Evolutionary conservation across 78 protist species (phyloP).

Genomic region (Planoprotostelium fungivorum): DNA sequence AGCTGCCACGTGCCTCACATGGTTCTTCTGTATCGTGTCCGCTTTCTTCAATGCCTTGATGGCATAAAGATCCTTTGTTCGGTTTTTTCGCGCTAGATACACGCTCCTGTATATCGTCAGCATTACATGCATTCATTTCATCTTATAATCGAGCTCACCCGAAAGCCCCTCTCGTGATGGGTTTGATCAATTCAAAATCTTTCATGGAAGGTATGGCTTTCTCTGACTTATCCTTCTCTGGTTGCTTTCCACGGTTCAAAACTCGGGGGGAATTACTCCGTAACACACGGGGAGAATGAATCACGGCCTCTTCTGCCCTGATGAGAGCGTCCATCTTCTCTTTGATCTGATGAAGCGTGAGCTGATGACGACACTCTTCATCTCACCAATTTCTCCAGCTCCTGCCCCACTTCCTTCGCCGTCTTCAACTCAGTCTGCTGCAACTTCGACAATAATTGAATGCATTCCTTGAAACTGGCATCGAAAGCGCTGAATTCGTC

Average conservation of each 20-base stretch:
- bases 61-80: slow-evolving; percentile 9
- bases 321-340: slow-evolving; percentile 37
- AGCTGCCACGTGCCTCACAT: neutral
- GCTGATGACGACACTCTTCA: neutral
- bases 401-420: slow-evolving; percentile 13
- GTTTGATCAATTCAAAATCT: slow-evolving; percentile 57
- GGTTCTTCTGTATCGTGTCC: neutral
- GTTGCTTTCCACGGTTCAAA: slow-evolving; percentile 20
- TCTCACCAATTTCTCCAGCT: slow-evolving; percentile 30
- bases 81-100: slow-evolving; percentile 7
- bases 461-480: neutral
- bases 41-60: slow-evolving; percentile 10
- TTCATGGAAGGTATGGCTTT: slow-evolving; percentile 54
- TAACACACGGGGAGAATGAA: slow-evolving; percentile 40
- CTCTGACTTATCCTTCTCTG: neutral
- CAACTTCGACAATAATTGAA: neutral
- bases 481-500: neutral
- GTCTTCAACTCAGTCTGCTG: slow-evolving; percentile 10
- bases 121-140: neutral
- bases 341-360: slow-evolving; percentile 10
- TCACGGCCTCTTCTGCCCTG: slow-evolving; percentile 46
- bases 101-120: neutral
- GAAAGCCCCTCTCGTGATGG: slow-evolving; percentile 60
- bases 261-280: slow-evolving; percentile 34
- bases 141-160: slow-evolving; percentile 9